Evolutionary conservation across 176 grass and related monocot species (phyloP).

Genomic region (Musa schizocarpa): DNA sequence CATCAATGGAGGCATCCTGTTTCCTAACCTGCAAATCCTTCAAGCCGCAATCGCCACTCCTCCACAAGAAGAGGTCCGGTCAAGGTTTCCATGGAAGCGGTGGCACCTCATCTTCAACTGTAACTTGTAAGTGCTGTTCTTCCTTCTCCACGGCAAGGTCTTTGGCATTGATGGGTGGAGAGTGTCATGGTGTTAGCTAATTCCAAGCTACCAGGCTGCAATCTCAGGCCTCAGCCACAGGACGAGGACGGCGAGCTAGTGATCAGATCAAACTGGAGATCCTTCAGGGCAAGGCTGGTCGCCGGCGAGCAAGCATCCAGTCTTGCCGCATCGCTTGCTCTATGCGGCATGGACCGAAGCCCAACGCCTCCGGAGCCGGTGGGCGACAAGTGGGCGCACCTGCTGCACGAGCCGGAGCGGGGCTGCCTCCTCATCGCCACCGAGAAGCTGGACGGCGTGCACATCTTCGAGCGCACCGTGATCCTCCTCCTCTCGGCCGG

Average conservation of each 20-base stretch:
- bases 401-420: conserved; percentile 57
- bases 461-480: conserved; percentile 94
- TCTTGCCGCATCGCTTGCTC: background rate
- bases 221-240: background rate
- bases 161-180: background rate
- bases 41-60: conserved; percentile 6
- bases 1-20: conserved; percentile 48
- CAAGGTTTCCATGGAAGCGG: conserved; percentile 4
- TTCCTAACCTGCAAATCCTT: conserved; percentile 43
- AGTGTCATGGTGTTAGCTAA: background rate
- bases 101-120: conserved; percentile 6
- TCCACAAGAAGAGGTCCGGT: conserved; percentile 22
- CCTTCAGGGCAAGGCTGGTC: conserved; percentile 57
- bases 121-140: conserved; percentile 24
- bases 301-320: conserved; percentile 30
- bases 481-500: conserved; percentile 60
- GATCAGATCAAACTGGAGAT: conserved; percentile 53
- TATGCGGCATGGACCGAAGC: background rate
- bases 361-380: conserved; percentile 14
- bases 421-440: conserved; percentile 83
- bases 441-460: conserved; percentile 78
- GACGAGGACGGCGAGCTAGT: conserved; percentile 18
- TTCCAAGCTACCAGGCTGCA: conserved; percentile 44
- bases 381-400: conserved; percentile 61
- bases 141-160: background rate